These are phyloP conservation scores for Curvularia spicifera DNA, from an alignment of 2,329 filamentous ascomycete genomes.

Conservation along the genomic window DNA sequence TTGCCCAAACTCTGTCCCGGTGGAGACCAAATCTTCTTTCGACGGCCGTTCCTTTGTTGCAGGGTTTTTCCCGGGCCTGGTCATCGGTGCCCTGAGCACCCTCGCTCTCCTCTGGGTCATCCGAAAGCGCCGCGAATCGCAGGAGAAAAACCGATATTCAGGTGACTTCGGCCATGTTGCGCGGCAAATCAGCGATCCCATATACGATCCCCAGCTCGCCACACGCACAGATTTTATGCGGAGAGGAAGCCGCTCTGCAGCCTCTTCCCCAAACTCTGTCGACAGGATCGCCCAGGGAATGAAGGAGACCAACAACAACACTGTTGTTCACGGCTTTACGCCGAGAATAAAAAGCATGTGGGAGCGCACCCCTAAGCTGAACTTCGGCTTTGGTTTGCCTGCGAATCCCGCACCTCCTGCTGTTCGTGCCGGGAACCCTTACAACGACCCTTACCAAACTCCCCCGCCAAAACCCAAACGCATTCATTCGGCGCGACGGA, in stretches of 20 bases:
- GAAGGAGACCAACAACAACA: slow-evolving; percentile 22
- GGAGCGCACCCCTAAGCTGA: slow-evolving; percentile 44
- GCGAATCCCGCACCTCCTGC: slow-evolving; percentile 31
- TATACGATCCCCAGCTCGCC: slow-evolving; percentile 47
- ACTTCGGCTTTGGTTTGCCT: slow-evolving; percentile 38
- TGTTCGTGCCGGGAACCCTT: slow-evolving; percentile 35
- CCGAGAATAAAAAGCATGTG: slow-evolving; percentile 46
- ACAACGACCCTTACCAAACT: slow-evolving; percentile 43
- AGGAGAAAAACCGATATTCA: slow-evolving; percentile 42
- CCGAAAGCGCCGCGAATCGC: slow-evolving; percentile 42
- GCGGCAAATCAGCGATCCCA: slow-evolving; percentile 48
- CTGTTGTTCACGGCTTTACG: slow-evolving; percentile 33
- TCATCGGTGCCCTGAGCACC: slow-evolving; percentile 44
- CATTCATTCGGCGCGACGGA: slow-evolving; percentile 26
- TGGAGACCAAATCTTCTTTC: slow-evolving; percentile 32
- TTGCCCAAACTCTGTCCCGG: slow-evolving; percentile 24
- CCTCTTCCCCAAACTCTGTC: slow-evolving; percentile 35
- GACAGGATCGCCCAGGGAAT: slow-evolving; percentile 34
- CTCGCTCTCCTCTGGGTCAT: slow-evolving; percentile 44
- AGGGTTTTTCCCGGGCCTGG: slow-evolving; percentile 48
- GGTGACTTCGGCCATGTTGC: slow-evolving; percentile 49
- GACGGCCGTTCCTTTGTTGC: slow-evolving; percentile 48
- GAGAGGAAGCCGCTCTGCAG: slow-evolving; percentile 35
- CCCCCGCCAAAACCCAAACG: slow-evolving; percentile 37
- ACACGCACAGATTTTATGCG: slow-evolving; percentile 49